Evolutionary conservation across 108 stramenopile species (phyloP).

Genomic region (Tribonema minus): DNA sequence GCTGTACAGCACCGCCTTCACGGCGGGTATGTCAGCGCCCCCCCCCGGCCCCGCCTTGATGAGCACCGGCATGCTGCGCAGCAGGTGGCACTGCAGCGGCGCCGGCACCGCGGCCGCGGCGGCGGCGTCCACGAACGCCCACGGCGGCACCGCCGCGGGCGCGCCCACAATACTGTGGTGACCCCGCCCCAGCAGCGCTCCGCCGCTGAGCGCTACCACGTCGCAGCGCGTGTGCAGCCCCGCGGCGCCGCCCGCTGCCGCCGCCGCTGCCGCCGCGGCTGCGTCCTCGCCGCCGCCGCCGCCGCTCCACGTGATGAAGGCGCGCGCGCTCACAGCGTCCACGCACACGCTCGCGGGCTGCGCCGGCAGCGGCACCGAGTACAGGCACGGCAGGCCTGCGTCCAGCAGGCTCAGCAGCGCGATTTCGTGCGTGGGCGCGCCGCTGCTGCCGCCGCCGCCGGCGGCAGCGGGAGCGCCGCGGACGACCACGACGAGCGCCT

Average conservation of each 20-base stretch:
- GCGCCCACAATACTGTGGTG: not conserved
- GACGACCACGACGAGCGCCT: not conserved
- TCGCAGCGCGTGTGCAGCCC: not conserved
- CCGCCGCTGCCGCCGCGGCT: not conserved
- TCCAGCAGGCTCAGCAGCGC: constrained; percentile 30
- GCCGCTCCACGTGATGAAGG: not conserved
- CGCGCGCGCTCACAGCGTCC: constrained; percentile 3
- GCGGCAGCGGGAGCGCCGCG: not conserved
- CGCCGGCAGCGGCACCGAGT: constrained; percentile 3
- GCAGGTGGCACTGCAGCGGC: not conserved
- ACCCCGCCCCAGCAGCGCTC: not conserved
- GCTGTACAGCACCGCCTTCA: constrained; percentile 23
- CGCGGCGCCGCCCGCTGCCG: not conserved
- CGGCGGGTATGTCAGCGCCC: constrained; percentile 20
- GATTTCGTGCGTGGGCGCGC: not conserved
- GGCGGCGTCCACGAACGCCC: constrained; percentile 4
- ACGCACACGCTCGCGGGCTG: constrained; percentile 3
- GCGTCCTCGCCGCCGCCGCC: not conserved
- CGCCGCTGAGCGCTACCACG: not conserved
- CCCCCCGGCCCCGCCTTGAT: constrained; percentile 33
- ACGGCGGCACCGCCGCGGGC: constrained; percentile 9
- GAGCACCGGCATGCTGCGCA: constrained; percentile 19
- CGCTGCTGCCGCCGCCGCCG: not conserved
- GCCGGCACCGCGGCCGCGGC: not conserved
- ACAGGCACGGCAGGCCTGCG: constrained; percentile 1